A percentile compares a stretch with the other conserved stretches of the same genome.
Conservation (phyloP, 2,329 filamentous ascomycete species). For the Helotiales sp. region DNA sequence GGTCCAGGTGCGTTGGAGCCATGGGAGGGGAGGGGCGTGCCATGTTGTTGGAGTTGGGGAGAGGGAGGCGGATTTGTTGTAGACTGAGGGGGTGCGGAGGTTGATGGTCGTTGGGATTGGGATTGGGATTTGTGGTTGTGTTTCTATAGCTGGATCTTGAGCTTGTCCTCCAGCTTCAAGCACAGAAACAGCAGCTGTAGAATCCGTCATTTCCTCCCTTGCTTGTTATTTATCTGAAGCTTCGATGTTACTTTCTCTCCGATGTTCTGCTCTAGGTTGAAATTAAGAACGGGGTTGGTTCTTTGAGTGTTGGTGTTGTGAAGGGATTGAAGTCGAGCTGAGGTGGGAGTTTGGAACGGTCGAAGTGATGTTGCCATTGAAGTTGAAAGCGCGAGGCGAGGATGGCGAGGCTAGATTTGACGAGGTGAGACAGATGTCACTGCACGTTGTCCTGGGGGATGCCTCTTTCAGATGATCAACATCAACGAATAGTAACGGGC, state of each 20-base stretch:
- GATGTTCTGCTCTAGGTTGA: too few species aligned
- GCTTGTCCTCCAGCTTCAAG: neutral
- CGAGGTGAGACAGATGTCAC: neutral
- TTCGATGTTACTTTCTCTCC: too few species aligned
- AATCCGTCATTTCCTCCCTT: too few species aligned
- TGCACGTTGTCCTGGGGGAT: neutral
- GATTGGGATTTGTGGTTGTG: neutral
- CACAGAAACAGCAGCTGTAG: too few species aligned
- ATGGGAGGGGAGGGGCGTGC: conserved; percentile 48
- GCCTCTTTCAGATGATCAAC: neutral
- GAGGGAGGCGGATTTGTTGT: too few species aligned
- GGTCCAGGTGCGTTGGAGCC: conserved; percentile 70
- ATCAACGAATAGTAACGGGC: too few species aligned
- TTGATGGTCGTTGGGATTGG: neutral
- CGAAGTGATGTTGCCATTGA: too few species aligned
- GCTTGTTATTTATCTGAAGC: too few species aligned
- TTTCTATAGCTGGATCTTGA: neutral
- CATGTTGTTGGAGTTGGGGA: neutral
- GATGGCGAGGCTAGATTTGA: neutral
- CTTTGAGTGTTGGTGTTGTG: neutral
- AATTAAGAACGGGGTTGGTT: too few species aligned
- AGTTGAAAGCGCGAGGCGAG: too few species aligned
- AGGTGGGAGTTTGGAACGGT: neutral
- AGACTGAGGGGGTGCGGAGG: neutral
- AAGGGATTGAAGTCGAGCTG: neutral